A percentile compares a stretch with the other conserved stretches of the same genome.
phyloP scores from a whole-genome alignment of 139 green algal species.

The Penium margaritaceum region DNA sequence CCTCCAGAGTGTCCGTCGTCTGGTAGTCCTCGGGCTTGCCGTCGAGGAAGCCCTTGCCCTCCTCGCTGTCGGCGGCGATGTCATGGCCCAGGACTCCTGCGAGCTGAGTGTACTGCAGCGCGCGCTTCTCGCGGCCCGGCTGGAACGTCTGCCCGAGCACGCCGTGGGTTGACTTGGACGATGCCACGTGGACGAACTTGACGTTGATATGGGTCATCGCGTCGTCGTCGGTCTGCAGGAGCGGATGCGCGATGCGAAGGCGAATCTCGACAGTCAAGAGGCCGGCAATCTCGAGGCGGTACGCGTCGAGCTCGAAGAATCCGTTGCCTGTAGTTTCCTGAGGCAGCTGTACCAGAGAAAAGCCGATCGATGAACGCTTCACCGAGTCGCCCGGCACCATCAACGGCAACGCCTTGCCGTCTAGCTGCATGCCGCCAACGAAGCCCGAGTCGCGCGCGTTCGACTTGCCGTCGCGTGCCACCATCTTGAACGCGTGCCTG shows the following conservation, averaged over 20 bases:
- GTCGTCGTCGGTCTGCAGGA: conserved; percentile 27
- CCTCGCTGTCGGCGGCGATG: not conserved
- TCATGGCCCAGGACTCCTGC: not conserved
- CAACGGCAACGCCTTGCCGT: not conserved
- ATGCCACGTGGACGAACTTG: conserved; percentile 13
- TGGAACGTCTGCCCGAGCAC: conserved; percentile 41
- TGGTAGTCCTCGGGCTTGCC: conserved; percentile 1
- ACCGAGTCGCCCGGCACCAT: too few species aligned
- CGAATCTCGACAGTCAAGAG: too few species aligned
- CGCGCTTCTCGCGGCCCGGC: not conserved
- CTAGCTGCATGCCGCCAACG: not conserved
- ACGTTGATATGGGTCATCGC: conserved; percentile 34
- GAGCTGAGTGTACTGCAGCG: conserved; percentile 1
- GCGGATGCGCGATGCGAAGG: conserved; percentile 21
- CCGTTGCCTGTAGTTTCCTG: too few species aligned
- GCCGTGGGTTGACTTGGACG: conserved; percentile 31
- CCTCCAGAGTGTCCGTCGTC: not conserved
- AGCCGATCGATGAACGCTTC: too few species aligned
- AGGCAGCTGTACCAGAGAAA: too few species aligned
- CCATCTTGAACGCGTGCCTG: conserved; percentile 4
- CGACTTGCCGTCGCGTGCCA: conserved; percentile 1
- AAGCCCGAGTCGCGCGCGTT: not conserved
- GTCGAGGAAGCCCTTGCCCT: conserved; percentile 1
- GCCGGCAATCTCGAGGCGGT: too few species aligned
- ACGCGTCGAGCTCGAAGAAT: too few species aligned